phyloP scores from a whole-genome alignment of 1,139 yeast genomes.

The Petasospora rhodanensis region DNA sequence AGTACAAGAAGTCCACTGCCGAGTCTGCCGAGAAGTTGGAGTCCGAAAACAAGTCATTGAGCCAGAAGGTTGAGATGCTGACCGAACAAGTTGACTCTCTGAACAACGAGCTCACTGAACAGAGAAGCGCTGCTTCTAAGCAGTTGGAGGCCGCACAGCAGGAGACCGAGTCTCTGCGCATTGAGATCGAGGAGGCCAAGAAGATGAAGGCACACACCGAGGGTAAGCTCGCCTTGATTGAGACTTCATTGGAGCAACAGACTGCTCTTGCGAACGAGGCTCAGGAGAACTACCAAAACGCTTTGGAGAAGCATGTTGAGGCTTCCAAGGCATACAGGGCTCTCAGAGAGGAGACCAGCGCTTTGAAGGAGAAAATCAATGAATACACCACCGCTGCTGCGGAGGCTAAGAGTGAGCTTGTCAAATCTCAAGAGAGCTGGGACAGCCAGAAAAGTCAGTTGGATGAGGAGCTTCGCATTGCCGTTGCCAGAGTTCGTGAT shows the following conservation, averaged over 20 bases:
- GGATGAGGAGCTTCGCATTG: conserved; percentile 49
- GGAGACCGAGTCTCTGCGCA: conserved; percentile 23
- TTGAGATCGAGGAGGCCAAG: conserved; percentile 21
- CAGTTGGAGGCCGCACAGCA: conserved; percentile 17
- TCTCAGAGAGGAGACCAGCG: conserved; percentile 40
- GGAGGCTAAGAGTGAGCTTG: conserved; percentile 30
- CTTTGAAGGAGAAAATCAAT: conserved; percentile 35
- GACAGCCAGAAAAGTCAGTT: conserved; percentile 36
- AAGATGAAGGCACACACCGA: conserved; percentile 35
- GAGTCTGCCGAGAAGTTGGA: conserved; percentile 25
- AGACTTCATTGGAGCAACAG: conserved; percentile 49
- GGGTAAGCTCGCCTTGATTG: conserved; percentile 33
- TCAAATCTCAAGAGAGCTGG: conserved; percentile 40
- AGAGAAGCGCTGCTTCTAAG: conserved; percentile 17
- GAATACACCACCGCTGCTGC: conserved; percentile 32
- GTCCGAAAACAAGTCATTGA: conserved; percentile 34
- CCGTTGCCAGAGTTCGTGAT: conserved; percentile 48
- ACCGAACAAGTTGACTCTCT: conserved; percentile 34
- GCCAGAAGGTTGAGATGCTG: conserved; percentile 32
- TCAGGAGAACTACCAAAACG: conserved; percentile 55
- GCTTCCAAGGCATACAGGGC: conserved; percentile 41
- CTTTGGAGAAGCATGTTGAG: conserved; percentile 53
- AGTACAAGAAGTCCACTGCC: conserved; percentile 33
- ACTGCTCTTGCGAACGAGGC: conserved; percentile 45
- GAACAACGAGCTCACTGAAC: conserved; percentile 29